Conservation (phyloP, 2,329 filamentous ascomycete species). For the Beauveria sp. region DNA sequence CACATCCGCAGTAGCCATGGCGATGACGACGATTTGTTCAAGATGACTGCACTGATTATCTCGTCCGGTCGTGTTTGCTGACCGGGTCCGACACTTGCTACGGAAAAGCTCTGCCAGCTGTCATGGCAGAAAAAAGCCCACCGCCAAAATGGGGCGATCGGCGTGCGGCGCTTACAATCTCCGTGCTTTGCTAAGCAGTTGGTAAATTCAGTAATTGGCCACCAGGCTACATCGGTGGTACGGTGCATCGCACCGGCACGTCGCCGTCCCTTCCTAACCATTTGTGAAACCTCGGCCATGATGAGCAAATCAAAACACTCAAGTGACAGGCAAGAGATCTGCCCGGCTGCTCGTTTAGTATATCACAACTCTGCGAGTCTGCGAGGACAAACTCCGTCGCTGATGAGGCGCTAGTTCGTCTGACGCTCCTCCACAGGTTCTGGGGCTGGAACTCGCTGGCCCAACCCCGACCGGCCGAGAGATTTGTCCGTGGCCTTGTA, state of each 20-base stretch:
- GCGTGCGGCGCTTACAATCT: neutral
- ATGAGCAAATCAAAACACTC: neutral
- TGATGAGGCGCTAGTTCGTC: neutral
- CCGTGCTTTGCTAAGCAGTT: slow-evolving; percentile 9
- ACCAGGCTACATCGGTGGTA: too few relatives aligned
- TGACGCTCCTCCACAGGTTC: neutral
- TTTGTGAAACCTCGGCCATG: neutral
- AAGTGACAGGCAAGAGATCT: neutral
- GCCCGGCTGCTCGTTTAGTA: neutral
- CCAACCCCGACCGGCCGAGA: neutral
- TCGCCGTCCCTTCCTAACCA: neutral
- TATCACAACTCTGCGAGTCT: neutral
- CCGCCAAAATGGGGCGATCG: slow-evolving; percentile 1
- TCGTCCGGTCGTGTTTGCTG: neutral
- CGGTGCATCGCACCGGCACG: neutral
- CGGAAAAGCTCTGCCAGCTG: slow-evolving; percentile 3
- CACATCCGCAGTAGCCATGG: slow-evolving; percentile 27
- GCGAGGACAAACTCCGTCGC: neutral
- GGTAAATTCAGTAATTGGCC: too few relatives aligned
- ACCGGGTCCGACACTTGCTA: neutral
- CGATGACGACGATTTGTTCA: neutral
- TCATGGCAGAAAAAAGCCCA: slow-evolving; percentile 1
- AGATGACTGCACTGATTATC: neutral
- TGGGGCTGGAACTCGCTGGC: neutral
- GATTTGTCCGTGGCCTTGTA: neutral